These are phyloP conservation scores for Cornus florida DNA, from an alignment of 148 eudicot genomes.

Conservation along the genomic window DNA sequence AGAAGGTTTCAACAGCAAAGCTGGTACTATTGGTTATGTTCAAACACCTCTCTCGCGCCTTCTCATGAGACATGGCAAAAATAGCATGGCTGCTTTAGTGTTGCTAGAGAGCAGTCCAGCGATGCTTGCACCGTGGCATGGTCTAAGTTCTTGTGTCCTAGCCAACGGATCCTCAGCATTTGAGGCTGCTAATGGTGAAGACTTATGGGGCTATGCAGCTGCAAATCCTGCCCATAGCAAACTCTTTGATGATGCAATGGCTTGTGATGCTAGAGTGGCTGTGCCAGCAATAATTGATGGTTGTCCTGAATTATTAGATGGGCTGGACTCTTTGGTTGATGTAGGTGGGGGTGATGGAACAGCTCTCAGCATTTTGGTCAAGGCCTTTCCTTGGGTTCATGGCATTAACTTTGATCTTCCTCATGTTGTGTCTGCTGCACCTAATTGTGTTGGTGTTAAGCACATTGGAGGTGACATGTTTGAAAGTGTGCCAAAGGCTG, in stretches of 20 bases:
- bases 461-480: slow-evolving; percentile 72
- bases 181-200: slow-evolving; percentile 29
- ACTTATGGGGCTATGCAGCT: slow-evolving; percentile 49
- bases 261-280: slow-evolving; percentile 43
- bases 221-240: slow-evolving; percentile 37
- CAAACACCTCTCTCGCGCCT: slow-evolving; percentile 63
- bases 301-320: slow-evolving; percentile 25
- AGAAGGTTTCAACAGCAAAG: no score
- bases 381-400: slow-evolving; percentile 49
- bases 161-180: no score
- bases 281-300: slow-evolving; percentile 37
- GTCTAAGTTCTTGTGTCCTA: no score
- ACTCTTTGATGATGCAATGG: slow-evolving; percentile 66
- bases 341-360: slow-evolving; percentile 84
- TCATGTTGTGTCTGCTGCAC: slow-evolving; percentile 47
- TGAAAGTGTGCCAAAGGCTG: slow-evolving; percentile 48
- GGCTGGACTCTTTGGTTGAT: slow-evolving; percentile 54
- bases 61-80: slow-evolving; percentile 23
- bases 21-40: slow-evolving; percentile 14
- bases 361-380: slow-evolving; percentile 34
- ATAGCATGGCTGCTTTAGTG: slow-evolving; percentile 43
- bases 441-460: slow-evolving; percentile 26
- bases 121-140: no score
- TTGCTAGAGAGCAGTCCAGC: slow-evolving; percentile 33
- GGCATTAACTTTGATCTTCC: slow-evolving; percentile 78